Evolutionary conservation across 306 rosid species (phyloP).

Genomic region (Dryas drummondii): DNA sequence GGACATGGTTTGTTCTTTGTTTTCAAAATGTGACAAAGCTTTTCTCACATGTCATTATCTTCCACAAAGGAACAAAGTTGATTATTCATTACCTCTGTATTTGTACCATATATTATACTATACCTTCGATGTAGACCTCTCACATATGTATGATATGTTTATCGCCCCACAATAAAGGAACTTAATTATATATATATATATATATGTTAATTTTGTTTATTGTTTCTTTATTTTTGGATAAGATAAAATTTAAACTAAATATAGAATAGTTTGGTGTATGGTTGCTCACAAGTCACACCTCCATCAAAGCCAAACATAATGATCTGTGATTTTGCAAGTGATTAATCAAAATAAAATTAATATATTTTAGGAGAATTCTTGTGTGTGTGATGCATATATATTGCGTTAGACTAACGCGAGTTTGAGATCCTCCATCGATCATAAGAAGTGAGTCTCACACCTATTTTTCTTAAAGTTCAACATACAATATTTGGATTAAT

Average conservation of each 20-base stretch:
- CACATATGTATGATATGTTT: neutral
- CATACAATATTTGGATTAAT: no score
- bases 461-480: no score
- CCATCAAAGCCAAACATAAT: no score
- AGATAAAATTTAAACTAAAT: neutral
- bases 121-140: conserved; percentile 41
- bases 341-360: no score
- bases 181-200: neutral
- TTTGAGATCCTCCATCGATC: no score
- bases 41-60: conserved; percentile 65
- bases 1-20: conserved; percentile 39
- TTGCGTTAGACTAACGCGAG: no score
- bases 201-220: neutral
- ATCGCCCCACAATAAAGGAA: conserved; percentile 24
- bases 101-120: conserved; percentile 26
- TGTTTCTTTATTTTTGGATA: neutral
- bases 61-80: conserved; percentile 26
- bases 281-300: no score
- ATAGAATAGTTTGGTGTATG: no score
- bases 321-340: no score
- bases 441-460: no score
- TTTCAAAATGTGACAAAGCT: conserved; percentile 62
- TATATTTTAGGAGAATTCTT: no score
- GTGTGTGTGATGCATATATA: no score
- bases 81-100: neutral